A percentile compares a stretch with the other conserved stretches of the same genome.
Evolutionary conservation across 306 rosid species (phyloP).

Genomic region (Sophora flavescens): DNA sequence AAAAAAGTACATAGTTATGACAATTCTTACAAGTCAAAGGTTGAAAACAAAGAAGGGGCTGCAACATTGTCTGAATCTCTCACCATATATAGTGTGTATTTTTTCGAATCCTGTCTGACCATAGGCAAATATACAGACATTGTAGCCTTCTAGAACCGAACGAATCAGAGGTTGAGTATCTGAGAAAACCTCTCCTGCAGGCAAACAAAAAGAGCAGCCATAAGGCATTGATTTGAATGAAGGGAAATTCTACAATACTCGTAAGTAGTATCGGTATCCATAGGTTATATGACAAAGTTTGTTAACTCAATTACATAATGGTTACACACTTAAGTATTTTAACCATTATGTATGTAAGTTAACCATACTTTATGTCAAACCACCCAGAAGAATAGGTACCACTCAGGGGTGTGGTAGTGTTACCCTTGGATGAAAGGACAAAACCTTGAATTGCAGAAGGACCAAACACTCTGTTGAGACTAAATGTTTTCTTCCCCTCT

Average conservation of each 20-base stretch:
- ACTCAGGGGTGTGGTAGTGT: neutral
- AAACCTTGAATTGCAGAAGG: conserved; percentile 89
- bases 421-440: conserved; percentile 2
- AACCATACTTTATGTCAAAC: neutral
- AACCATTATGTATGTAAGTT: neutral
- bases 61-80: conserved; percentile 39
- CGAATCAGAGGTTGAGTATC: conserved; percentile 92
- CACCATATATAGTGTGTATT: conserved; percentile 96
- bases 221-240: neutral
- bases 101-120: conserved; percentile 99
- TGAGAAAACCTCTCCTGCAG: conserved; percentile 81
- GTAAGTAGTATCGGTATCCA: neutral
- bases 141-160: conserved; percentile 94
- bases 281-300: no score
- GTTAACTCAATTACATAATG: neutral
- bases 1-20: conserved; percentile 35
- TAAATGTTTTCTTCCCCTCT: conserved; percentile 82
- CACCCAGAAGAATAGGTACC: neutral
- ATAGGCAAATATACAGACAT: conserved; percentile 95
- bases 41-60: neutral
- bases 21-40: conserved; percentile 11
- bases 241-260: neutral
- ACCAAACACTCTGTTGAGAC: conserved; percentile 83
- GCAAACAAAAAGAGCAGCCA: conserved; percentile 29
- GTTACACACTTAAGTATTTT: neutral